Percentiles rank a stretch among this genome's conserved stretches.
Evolutionary conservation across 2,329 filamentous ascomycete genomes (phyloP).

Genomic region (Lasiodiplodia citricola): DNA sequence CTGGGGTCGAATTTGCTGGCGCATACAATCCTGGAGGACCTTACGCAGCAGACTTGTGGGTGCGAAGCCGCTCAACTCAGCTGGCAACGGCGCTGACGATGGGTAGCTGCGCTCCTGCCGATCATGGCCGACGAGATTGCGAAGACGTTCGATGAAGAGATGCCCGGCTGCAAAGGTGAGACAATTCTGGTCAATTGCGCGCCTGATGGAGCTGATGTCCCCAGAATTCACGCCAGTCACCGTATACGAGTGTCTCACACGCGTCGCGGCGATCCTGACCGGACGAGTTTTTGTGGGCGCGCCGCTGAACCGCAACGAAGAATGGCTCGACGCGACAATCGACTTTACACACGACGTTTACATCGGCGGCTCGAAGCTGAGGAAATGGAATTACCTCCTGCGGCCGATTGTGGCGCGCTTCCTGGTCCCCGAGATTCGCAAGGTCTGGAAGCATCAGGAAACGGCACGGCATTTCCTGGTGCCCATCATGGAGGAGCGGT

Average conservation of each 20-base stretch:
- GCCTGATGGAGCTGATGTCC: neutral
- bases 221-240: constrained; percentile 3
- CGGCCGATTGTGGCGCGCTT: constrained; percentile 16
- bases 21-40: constrained; percentile 25
- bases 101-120: constrained; percentile 36
- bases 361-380: constrained; percentile 7
- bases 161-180: constrained; percentile 34
- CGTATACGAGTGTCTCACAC: constrained; percentile 37
- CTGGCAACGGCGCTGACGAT: constrained; percentile 36
- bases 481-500: constrained; percentile 21
- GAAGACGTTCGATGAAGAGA: constrained; percentile 37
- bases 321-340: constrained; percentile 55
- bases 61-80: neutral
- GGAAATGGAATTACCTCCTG: constrained; percentile 12
- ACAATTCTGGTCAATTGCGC: constrained; percentile 38
- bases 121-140: constrained; percentile 34
- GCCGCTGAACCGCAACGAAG: constrained; percentile 52
- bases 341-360: constrained; percentile 48
- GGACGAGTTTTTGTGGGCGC: constrained; percentile 53
- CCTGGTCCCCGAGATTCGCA: constrained; percentile 1
- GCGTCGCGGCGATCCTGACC: constrained; percentile 45
- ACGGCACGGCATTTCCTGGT: constrained; percentile 22
- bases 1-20: neutral
- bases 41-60: constrained; percentile 25
- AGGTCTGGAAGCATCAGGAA: constrained; percentile 26